Base-by-base conservation (phyloP, 306 rosid genomes). In the Fragaria vesca region DNA sequence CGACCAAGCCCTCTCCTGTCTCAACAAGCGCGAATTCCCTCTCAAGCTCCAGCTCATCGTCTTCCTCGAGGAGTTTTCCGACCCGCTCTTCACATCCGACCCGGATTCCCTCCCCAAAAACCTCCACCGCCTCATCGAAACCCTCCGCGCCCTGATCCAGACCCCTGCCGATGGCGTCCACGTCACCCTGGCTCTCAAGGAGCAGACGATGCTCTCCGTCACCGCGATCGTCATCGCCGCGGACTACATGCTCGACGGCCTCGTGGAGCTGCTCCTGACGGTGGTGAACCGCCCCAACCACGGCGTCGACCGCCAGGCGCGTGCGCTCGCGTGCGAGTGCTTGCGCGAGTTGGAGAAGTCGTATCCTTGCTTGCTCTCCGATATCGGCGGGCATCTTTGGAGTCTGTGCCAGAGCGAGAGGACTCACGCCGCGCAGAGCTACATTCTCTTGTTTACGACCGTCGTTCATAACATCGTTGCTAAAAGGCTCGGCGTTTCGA, bases 311-410 rank as follows among this genome's bases (percentile, higher is more conserved):
- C 89, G 97, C 1, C 97, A 92, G 69, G 76, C 90, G 2, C 93
- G 98, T 5, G 91, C 85, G 15, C 71, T 88, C 16, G 97, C 93
- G 3, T 95, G 97, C n/a, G 97, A 95, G 85, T 95, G 98, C 69
- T 75, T 95, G 9, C 81, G 98, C 66, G 97, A 95, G 77, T 55
- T 95, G 82, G 98, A 95, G 81, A 88, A 76, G 16, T 84, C 91
- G 16, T 79, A 83, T 46, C 97, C 97, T 30, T 80, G 94, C 69
- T 81, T 95, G 54, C 96, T 95, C 20, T 92, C 97, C 8, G 92
- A 90, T 12, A 86, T 91, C 17, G 91, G 87, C 20, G 98, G 97
- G 0, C 97, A 95, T 73, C 79, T 95, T 18, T 95, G 98, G 98
- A 81, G 89, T 66, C 47, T 92, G 60, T 95, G 97, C 88, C 98